phyloP scores from a whole-genome alignment of 116 monocot genomes.

The Zostera marina region DNA sequence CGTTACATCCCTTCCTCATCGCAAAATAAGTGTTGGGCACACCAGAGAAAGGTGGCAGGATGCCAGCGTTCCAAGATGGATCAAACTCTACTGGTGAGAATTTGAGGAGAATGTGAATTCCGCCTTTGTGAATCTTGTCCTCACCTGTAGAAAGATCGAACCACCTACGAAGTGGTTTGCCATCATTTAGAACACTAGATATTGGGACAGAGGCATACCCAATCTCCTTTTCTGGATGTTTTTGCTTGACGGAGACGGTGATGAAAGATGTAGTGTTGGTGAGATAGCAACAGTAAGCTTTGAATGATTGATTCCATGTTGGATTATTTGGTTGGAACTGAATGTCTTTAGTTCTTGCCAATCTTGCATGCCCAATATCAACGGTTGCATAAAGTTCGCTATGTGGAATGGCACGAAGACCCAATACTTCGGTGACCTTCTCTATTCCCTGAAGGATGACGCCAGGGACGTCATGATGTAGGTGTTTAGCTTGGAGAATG shows the following conservation, averaged over 20 bases:
- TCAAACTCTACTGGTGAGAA: conserved; percentile 19
- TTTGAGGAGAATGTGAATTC: conserved; percentile 17
- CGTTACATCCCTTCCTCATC: conserved; percentile 40
- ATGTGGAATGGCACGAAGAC: conserved; percentile 8
- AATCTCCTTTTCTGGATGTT: conserved; percentile 12
- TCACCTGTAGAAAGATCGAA: conserved; percentile 28
- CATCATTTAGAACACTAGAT: conserved; percentile 6
- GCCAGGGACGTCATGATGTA: not conserved
- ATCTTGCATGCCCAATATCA: conserved; percentile 37
- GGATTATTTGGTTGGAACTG: conserved; percentile 33
- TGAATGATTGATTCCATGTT: conserved; percentile 50
- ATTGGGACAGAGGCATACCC: conserved; percentile 10
- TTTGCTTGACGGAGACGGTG: conserved; percentile 35
- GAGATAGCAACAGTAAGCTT: conserved; percentile 30
- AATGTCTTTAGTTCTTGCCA: conserved; percentile 31
- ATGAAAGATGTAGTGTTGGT: conserved; percentile 9
- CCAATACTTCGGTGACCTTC: conserved; percentile 19
- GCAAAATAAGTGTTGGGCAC: conserved; percentile 56
- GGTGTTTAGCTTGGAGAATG: conserved; percentile 2
- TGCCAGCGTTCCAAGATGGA: conserved; percentile 32
- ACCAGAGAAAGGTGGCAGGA: conserved; percentile 22
- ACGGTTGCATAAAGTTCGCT: conserved; percentile 39
- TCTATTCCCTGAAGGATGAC: conserved; percentile 20
- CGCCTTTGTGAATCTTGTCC: conserved; percentile 16
- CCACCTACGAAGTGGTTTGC: conserved; percentile 17